phyloP scores from a whole-genome alignment of 352 stramenopile species.

The Phytophthora brassicae region DNA sequence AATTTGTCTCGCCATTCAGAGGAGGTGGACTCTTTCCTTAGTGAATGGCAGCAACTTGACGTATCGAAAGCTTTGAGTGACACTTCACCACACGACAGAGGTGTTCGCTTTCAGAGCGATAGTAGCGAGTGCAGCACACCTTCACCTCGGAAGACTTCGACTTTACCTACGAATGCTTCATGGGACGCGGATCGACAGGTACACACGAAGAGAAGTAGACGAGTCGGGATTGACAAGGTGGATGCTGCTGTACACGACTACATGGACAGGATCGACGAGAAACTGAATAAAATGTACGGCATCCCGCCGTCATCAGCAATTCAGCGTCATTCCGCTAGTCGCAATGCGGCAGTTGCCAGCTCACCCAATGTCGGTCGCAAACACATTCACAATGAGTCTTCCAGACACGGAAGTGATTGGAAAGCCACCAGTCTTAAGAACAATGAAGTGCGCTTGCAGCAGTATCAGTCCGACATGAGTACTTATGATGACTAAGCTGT shows the following conservation, averaged over 20 bases:
- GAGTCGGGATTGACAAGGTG: conserved; percentile 68
- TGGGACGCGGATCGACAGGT: not conserved
- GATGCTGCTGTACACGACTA: conserved; percentile 74
- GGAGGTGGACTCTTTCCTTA: conserved; percentile 26
- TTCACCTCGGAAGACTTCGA: not conserved
- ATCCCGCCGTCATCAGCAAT: conserved; percentile 53
- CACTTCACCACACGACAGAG: not conserved
- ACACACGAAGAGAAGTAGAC: conserved; percentile 26
- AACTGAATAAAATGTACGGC: conserved; percentile 78
- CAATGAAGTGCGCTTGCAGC: conserved; percentile 17
- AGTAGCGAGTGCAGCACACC: not conserved
- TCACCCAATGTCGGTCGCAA: not conserved
- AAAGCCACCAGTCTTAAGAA: conserved; percentile 12
- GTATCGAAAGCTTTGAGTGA: conserved; percentile 37
- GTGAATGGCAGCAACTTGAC: conserved; percentile 42
- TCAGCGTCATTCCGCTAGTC: conserved; percentile 5
- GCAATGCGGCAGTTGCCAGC: not conserved
- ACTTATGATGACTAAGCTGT: conserved; percentile 12
- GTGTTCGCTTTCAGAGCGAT: conserved; percentile 4
- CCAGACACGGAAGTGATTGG: not conserved
- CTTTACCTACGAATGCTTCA: conserved; percentile 4
- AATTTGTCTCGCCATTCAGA: conserved; percentile 10
- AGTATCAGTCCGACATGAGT: conserved; percentile 10
- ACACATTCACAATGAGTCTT: not conserved
- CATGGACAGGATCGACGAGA: conserved; percentile 83